These are phyloP conservation scores for Nicotiana attenuata DNA, from an alignment of 257 asterid genomes.

Conservation along the genomic window DNA sequence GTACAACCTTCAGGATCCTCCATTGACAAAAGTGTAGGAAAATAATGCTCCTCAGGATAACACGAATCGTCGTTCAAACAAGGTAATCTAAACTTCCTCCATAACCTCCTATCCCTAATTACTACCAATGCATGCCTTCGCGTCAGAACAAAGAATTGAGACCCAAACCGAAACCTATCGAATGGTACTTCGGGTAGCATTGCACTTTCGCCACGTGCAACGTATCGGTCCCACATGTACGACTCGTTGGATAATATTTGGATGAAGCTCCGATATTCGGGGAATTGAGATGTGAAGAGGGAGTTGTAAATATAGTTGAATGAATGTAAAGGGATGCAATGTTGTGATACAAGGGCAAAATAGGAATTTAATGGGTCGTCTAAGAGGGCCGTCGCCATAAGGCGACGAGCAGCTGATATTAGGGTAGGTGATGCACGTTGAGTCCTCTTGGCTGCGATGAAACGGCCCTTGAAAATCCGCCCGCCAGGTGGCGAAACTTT, in stretches of 20 bases:
- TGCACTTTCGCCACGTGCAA: conserved; percentile 43
- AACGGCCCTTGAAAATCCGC: conserved; percentile 35
- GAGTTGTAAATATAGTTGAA: conserved; percentile 41
- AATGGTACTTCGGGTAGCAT: conserved; percentile 69
- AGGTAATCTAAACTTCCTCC: conserved; percentile 64
- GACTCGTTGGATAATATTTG: conserved; percentile 55
- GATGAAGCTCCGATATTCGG: conserved; percentile 46
- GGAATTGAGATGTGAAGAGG: conserved; percentile 20
- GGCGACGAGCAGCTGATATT: conserved; percentile 77
- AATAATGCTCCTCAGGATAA: conserved; percentile 84
- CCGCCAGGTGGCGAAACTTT: conserved; percentile 39
- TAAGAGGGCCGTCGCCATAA: conserved; percentile 63
- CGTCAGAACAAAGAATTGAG: conserved; percentile 61
- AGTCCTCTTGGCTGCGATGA: conserved; percentile 46
- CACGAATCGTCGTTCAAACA: conserved; percentile 47
- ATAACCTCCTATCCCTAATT: conserved; percentile 44
- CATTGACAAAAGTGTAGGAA: conserved; percentile 72
- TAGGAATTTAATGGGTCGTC: conserved; percentile 55
- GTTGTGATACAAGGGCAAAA: conserved; percentile 63
- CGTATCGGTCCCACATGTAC: conserved; percentile 46
- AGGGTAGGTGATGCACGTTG: conserved; percentile 55
- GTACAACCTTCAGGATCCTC: conserved; percentile 64
- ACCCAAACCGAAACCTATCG: conserved; percentile 52
- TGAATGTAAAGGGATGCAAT: conserved; percentile 62
- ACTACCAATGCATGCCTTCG: conserved; percentile 52